Evolutionary conservation across 2,329 filamentous ascomycete species (phyloP).

Genomic region (Fusarium incarnatum): DNA sequence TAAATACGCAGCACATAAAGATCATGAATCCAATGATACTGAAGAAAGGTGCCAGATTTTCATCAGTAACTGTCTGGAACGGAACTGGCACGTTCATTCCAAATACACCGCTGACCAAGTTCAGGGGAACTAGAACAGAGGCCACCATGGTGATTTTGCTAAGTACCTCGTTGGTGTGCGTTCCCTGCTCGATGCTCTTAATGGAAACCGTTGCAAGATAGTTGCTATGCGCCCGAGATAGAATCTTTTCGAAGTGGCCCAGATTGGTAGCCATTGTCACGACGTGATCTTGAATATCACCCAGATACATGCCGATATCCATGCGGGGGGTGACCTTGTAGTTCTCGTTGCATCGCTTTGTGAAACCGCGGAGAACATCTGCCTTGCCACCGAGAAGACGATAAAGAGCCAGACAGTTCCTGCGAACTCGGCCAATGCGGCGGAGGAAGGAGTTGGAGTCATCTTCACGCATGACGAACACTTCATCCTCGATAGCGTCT

Average conservation of each 20-base stretch:
- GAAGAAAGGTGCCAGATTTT: slow-evolving; percentile 58
- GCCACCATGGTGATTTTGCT: slow-evolving; percentile 96
- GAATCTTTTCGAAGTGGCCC: slow-evolving; percentile 96
- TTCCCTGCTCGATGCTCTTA: slow-evolving; percentile 89
- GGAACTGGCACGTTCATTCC: slow-evolving; percentile 89
- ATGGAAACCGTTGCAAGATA: slow-evolving; percentile 95
- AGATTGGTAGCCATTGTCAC: slow-evolving; percentile 99
- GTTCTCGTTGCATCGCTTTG: slow-evolving; percentile 98
- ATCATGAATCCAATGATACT: slow-evolving; percentile 58
- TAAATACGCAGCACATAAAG: slow-evolving; percentile 60
- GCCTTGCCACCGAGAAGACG: slow-evolving; percentile 95
- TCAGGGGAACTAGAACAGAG: slow-evolving; percentile 95
- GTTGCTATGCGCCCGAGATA: slow-evolving; percentile 93
- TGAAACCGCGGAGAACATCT: slow-evolving; percentile 97
- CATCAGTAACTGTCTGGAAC: slow-evolving; percentile 60
- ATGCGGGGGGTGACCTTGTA: slow-evolving; percentile 95
- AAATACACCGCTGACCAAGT: slow-evolving; percentile 87
- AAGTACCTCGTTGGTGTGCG: slow-evolving; percentile 86
- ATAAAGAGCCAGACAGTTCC: slow-evolving; percentile 94
- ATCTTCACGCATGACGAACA: slow-evolving; percentile 90
- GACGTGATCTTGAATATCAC: slow-evolving; percentile 98
- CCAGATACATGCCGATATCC: slow-evolving; percentile 95
- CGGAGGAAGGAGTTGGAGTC: slow-evolving; percentile 90
- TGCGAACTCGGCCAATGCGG: slow-evolving; percentile 88
- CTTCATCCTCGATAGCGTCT: slow-evolving; percentile 93